Evolutionary conservation across 208 protist genomes (phyloP).

Genomic region (Wallacemonas sp.): DNA sequence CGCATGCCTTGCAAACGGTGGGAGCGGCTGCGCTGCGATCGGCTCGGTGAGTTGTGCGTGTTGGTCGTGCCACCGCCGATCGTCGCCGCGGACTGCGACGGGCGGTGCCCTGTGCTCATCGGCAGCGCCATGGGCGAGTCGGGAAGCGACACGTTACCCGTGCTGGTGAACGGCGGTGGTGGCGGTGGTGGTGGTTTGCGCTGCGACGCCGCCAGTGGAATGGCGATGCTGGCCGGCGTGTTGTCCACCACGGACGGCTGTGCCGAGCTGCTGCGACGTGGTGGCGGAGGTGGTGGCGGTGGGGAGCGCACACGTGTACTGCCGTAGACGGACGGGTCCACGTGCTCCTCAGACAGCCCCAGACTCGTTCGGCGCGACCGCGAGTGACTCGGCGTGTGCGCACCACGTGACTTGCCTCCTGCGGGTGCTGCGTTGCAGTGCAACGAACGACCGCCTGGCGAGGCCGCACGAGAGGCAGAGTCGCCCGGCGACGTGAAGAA

Average conservation of each 20-base stretch:
- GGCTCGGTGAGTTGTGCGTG: constrained; percentile 26
- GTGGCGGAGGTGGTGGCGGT: constrained; percentile 2
- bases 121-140: constrained; percentile 10
- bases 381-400: background rate
- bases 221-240: background rate
- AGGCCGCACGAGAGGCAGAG: background rate
- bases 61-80: background rate
- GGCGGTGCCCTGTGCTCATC: background rate
- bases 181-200: background rate
- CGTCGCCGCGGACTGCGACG: background rate
- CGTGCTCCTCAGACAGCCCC: background rate
- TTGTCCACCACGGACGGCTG: background rate
- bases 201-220: background rate
- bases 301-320: too few species aligned
- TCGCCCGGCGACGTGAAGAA: constrained; percentile 26
- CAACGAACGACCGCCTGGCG: background rate
- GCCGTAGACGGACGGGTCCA: background rate
- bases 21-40: constrained; percentile 34
- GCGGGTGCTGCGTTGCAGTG: background rate
- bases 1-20: constrained; percentile 18
- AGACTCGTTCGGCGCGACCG: constrained; percentile 1
- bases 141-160: background rate
- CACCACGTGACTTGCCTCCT: background rate
- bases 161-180: too few species aligned
- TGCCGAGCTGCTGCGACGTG: constrained; percentile 5